Conservation (phyloP, 495 filamentous ascomycete genomes). For the Penicillium waksmanii region DNA sequence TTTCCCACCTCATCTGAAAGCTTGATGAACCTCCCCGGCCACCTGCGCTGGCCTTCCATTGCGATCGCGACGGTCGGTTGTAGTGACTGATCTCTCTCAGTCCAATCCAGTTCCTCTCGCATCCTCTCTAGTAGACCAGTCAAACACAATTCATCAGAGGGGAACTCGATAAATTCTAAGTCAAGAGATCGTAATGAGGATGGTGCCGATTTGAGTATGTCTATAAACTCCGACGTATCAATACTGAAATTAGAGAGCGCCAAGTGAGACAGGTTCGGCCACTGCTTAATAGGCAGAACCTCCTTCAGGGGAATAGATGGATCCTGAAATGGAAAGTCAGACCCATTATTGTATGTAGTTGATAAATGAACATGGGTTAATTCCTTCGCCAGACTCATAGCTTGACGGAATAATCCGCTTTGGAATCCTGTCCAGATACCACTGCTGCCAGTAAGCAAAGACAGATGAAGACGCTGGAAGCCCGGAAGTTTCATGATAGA, state of each 20-base stretch:
- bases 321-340: conserved; percentile 9
- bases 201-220: conserved; percentile 11
- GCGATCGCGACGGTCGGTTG: conserved; percentile 19
- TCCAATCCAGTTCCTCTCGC: conserved; percentile 20
- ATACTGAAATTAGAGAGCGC: conserved; percentile 8
- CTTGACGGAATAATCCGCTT: conserved; percentile 18
- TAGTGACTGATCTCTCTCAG: conserved; percentile 14
- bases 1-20: conserved; percentile 20
- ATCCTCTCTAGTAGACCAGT: conserved; percentile 25
- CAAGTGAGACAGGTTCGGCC: conserved; percentile 18
- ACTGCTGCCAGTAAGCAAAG: conserved; percentile 17
- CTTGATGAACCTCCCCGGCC: conserved; percentile 15
- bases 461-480: conserved; percentile 18
- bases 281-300: conserved; percentile 18
- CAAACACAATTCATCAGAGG: conserved; percentile 9
- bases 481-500: conserved; percentile 17
- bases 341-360: conserved; percentile 13
- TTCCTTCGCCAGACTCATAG: conserved; percentile 20
- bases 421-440: conserved; percentile 18
- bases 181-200: conserved; percentile 17
- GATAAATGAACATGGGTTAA: conserved; percentile 22
- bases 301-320: conserved; percentile 16
- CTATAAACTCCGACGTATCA: conserved; percentile 14
- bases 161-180: conserved; percentile 19
- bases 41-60: conserved; percentile 12